Base-by-base conservation (phyloP, 768 basidiomycete species). In the Trametes coccinea region DNA sequence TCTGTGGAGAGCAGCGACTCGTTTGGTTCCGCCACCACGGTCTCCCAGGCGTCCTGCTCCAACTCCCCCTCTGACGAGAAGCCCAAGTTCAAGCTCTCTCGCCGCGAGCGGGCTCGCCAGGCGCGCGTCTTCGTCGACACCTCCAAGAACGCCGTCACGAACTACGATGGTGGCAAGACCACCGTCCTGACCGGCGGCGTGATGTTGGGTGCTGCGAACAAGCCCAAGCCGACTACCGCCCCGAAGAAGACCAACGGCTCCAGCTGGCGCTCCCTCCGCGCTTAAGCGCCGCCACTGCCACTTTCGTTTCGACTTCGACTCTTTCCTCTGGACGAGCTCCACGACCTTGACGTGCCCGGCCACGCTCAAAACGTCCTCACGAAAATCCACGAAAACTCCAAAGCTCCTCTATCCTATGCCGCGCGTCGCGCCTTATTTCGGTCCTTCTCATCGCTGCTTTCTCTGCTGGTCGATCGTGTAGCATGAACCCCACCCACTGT, bases 81-180 rank as follows among this genome's bases (percentile, higher is more conserved):
- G 46, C 74, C 77, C 54, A 64, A 60, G 48, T 67, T 70, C 65
- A 83, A 82, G 70, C 79, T 82, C 57, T 88, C 87, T 27, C 86
- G 88, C 56, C 83, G 89, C 61, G 89, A 91, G 73, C 82, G 81
- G 52, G 83, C 84, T 8, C 81, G 86, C 64, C 86, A 87, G 71
- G 82, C 82, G 27, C 85, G 84, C 64, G 88, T 92, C 66, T 91
- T 82, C 70, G 74, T 93, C 56, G 91, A 93, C 73, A 83, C 79
- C 22, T 75, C 86, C 69, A 92, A 87, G 79, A 91, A 75, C 56
- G 88, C 89, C 47, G 88, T 92, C 64, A 92, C 90, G 49, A 88
- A 89, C 68, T 93, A 93, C 68, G 90, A 93, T 66, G 90, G 90
- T 58, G 91, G 91, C 65, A 92, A 91, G 82, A 93, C 91, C 55